Base-by-base conservation (phyloP, 306 rosid genomes). In the Vigna mungo region DNA sequence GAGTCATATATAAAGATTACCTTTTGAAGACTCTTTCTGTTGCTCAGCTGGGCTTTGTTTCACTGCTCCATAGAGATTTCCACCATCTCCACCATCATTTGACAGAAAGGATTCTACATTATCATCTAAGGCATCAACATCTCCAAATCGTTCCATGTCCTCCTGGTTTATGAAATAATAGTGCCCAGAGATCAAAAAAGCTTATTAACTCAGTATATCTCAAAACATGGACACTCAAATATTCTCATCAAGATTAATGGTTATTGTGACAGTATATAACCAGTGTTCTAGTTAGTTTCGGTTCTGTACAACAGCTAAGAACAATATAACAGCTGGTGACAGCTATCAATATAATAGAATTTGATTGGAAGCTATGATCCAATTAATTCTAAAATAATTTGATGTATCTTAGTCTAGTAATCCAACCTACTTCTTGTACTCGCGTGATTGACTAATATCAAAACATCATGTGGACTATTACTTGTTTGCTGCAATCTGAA, bases 61-160 rank as follows among this genome's bases (percentile, higher is more conserved):
- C 85, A 94, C 80, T 59, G 94, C 76, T 55, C 91, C 98, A 87
- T 90, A 91, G 60, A 89, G 78, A 86, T 87, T 92, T 66, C 93
- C 91, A 81, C 91, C 96, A 83, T 90, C 97, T 69, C 86, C 94
- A 55, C 84, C 96, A 64, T 89, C 96, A 32, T 81, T 86, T 70
- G 97, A 90, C 70, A 94, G 85, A 83, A 91, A 91, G 6, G 98
- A 94, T 58, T 94, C 97, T 34, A 94, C 94, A 67, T 91, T 88
- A 82, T 88, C 94, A 44, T 91, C 98, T 76, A 93, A 86, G 66
- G 91, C 87, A 81, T 89, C 90, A 78, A 91, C 95, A 81, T 94
- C 97, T 67, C 97, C 97, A 76, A 88, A 87, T 76, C 80, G 89
- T 7, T 91, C 97, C 63, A 94, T 88, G 70, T 91, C 92, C 1